Percentiles rank a stretch among this genome's conserved stretches.
Conservation (phyloP, 495 filamentous ascomycete genomes). For the Hypoxylon perforatum region DNA sequence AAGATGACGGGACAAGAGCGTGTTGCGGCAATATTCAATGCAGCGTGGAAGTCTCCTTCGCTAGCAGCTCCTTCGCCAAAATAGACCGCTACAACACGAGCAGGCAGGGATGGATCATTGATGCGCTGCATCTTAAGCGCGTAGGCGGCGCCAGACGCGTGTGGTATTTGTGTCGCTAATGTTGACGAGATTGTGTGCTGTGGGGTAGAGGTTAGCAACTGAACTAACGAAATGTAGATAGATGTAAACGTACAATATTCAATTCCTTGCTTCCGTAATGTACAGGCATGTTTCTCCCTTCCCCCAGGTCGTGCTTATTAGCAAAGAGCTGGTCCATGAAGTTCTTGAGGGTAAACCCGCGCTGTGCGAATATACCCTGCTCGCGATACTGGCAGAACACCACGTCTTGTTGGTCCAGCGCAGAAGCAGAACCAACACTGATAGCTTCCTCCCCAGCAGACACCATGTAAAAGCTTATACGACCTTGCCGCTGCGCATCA, state of each 20-base stretch:
- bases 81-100: conserved; percentile 84
- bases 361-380: conserved; percentile 87
- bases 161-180: conserved; percentile 94
- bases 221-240: neutral
- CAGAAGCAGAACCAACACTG: conserved; percentile 85
- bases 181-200: conserved; percentile 94
- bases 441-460: conserved; percentile 97
- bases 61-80: conserved; percentile 98
- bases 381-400: conserved; percentile 97
- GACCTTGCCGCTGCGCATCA: conserved; percentile 82
- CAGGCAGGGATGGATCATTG: conserved; percentile 71
- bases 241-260: conserved; percentile 71
- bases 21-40: conserved; percentile 95
- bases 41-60: conserved; percentile 98
- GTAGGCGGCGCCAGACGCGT: conserved; percentile 93
- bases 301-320: conserved; percentile 82
- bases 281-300: conserved; percentile 96
- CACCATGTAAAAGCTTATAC: conserved; percentile 97
- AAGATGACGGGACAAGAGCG: conserved; percentile 91
- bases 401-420: conserved; percentile 83
- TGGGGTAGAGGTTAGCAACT: conserved; percentile 1
- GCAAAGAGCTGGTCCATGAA: conserved; percentile 98
- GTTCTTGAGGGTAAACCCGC: conserved; percentile 84
- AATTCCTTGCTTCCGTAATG: conserved; percentile 89
- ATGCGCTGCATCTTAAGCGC: conserved; percentile 87